Conservation (phyloP, 2,329 filamentous ascomycete species). For the Myriosclerotinia curreyana region DNA sequence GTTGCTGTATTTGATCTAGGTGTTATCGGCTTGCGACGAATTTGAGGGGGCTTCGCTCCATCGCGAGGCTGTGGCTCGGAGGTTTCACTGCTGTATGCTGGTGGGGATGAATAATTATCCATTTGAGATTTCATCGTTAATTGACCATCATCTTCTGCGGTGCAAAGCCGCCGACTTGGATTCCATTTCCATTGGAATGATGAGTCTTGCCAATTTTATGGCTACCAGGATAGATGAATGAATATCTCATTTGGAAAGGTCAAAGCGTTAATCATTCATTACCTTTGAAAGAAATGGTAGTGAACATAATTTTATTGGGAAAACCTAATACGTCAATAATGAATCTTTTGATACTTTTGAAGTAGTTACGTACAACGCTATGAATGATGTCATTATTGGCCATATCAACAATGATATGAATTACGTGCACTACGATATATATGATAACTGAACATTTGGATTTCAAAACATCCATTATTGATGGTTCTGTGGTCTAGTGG, state of each 20-base stretch:
- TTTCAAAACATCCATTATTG: too few relatives aligned
- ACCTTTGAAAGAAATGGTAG: background rate
- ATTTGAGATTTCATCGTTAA: conserved; percentile 6
- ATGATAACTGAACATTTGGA: too few relatives aligned
- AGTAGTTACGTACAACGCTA: too few relatives aligned
- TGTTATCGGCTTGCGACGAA: conserved; percentile 15
- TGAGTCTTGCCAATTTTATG: background rate
- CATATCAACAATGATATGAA: too few relatives aligned
- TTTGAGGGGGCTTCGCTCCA: conserved; percentile 1
- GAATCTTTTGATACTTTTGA: background rate
- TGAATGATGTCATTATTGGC: too few relatives aligned
- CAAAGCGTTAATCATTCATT: conserved; percentile 1
- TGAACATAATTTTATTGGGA: background rate
- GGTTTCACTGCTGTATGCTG: conserved; percentile 18
- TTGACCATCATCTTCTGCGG: background rate
- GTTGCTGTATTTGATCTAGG: background rate
- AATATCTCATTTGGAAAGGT: background rate
- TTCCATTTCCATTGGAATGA: conserved; percentile 1
- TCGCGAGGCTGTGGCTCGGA: background rate
- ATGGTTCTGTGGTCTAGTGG: too few relatives aligned
- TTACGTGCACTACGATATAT: too few relatives aligned
- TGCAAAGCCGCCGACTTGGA: background rate
- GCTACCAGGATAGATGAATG: background rate
- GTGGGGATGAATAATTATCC: conserved; percentile 12
- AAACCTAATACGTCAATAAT: background rate